Base-by-base conservation (phyloP, 441 rosid genomes). In the Biscutella laevigata region DNA sequence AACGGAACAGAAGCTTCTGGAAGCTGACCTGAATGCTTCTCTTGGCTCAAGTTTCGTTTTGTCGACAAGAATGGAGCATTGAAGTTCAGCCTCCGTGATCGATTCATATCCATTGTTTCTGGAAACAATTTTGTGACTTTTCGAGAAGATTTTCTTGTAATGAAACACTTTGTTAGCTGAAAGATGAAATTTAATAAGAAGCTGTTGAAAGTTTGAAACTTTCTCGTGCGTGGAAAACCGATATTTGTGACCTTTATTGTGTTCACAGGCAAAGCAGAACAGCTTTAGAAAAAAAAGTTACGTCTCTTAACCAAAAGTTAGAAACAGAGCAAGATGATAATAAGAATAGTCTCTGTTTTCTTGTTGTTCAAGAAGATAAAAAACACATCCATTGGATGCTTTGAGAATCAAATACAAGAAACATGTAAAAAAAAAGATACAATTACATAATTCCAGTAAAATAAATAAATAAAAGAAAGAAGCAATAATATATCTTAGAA, bases 21-120 rank as follows among this genome's bases (percentile, higher is more conserved):
- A 33, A 51, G 12, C 56, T 52, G 35, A 24, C 60, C 15, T 3
- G 72, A 12, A 72, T 59, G 44, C 30, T 24, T 56, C 59, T 58
- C 72, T 47, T 70, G 68, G 6, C 3, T 35, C 39, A 34, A 55
- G 2, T 57, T 79, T 11, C 83, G 88, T 67, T 82, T 75, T 0
- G 80, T 80, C 2, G 97, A 82, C 47, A 89, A 54, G 40, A 89
- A 74, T 2, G 88, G 97, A 39, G 85, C 80, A 54, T 74, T 74
- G 67, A 83, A 79, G 72, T 86, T 74, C 7, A 89, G 76, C 59
- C 67, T 86, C 27, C 78, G 62, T 2, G 79, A 71, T 21, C 74
- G 46, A 27, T 62, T 74, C 26, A 42, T 42, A 39, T 73, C 75
- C 67, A 61, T 56, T 22, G 60, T 63, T 27, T 65, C 69, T 50